Conservation (phyloP, 352 stramenopile species). For the Phytophthora tubulina region DNA sequence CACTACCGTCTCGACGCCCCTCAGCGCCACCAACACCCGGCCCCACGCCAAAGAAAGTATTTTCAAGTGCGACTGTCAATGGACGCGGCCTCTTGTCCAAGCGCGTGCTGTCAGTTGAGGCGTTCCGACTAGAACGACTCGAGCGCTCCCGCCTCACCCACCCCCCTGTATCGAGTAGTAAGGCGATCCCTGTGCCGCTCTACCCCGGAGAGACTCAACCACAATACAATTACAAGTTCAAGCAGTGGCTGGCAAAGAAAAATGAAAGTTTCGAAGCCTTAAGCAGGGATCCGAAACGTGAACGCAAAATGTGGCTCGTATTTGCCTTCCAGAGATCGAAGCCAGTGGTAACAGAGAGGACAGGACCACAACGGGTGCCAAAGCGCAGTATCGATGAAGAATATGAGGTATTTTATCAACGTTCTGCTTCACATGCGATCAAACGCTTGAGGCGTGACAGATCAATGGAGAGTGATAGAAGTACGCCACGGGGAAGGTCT, state of each 20-base stretch:
- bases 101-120: slow-evolving; percentile 7
- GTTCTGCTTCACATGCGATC: slow-evolving; percentile 4
- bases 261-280: slow-evolving; percentile 10
- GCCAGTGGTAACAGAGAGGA: background rate
- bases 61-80: background rate
- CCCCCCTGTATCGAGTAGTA: background rate
- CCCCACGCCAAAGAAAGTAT: background rate
- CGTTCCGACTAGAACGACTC: slow-evolving; percentile 11
- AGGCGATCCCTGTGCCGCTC: slow-evolving; percentile 4
- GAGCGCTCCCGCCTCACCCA: background rate
- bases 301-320: slow-evolving; percentile 26
- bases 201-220: slow-evolving; percentile 4
- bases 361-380: background rate
- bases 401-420: slow-evolving; percentile 24
- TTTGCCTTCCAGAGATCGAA: slow-evolving; percentile 17
- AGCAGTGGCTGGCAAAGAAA: slow-evolving; percentile 13
- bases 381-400: slow-evolving; percentile 29
- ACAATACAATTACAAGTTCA: slow-evolving; percentile 14
- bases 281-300: slow-evolving; percentile 2
- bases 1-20: slow-evolving; percentile 1
- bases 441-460: slow-evolving; percentile 16
- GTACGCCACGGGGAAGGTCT: slow-evolving; percentile 3
- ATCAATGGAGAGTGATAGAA: slow-evolving; percentile 17
- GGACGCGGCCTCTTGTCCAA: background rate
- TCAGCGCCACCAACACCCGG: background rate